Percentiles rank a stretch among this genome's conserved stretches.
These are phyloP conservation scores for Pugionium cornutum DNA, from an alignment of 345 rosid genomes.

Conservation along the genomic window DNA sequence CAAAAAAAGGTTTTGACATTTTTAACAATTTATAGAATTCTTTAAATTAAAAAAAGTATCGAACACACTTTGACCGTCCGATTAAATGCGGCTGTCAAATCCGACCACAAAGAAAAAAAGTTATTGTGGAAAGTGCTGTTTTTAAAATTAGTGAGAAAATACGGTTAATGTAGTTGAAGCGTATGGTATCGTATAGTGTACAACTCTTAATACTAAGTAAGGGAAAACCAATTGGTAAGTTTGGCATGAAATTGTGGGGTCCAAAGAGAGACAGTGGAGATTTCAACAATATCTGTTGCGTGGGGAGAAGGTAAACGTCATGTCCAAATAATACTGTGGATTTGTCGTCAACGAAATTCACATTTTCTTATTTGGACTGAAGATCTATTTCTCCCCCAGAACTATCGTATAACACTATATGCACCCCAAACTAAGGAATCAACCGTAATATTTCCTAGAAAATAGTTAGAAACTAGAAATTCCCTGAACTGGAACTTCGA, in stretches of 20 bases:
- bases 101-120: too few species aligned
- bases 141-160: background rate
- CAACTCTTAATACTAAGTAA: background rate
- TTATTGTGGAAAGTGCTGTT: too few species aligned
- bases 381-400: too few species aligned
- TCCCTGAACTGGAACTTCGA: too few species aligned
- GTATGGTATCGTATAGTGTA: background rate
- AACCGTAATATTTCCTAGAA: too few species aligned
- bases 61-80: too few species aligned
- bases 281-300: constrained; percentile 36
- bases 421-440: too few species aligned
- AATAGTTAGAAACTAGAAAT: too few species aligned
- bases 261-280: constrained; percentile 29
- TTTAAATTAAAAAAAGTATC: too few species aligned
- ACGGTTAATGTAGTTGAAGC: constrained; percentile 15
- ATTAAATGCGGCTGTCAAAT: background rate
- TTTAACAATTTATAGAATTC: too few species aligned
- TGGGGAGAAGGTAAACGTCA: constrained; percentile 38
- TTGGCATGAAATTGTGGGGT: constrained; percentile 18
- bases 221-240: constrained; percentile 16
- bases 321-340: constrained; percentile 24
- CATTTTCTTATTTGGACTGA: background rate
- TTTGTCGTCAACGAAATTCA: constrained; percentile 28
- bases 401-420: too few species aligned
- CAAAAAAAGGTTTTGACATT: too few species aligned